Base-by-base conservation (phyloP, 2,329 filamentous ascomycete species). In the Fusarium aywerte region DNA sequence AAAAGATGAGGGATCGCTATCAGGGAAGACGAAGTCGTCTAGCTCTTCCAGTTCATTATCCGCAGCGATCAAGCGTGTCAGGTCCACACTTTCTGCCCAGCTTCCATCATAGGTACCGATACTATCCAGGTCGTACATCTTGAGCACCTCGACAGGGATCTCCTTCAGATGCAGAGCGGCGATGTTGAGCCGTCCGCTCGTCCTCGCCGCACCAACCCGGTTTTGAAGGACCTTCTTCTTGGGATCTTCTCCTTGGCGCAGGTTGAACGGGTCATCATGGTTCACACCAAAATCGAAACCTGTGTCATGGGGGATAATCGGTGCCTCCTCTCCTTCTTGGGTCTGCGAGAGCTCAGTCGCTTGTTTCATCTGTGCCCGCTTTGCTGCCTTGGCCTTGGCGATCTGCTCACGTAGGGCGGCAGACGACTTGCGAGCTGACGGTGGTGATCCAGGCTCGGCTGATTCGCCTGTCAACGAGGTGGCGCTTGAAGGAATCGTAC, bases 81-180 rank as follows among this genome's bases (percentile, higher is more conserved):
- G 80, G 74, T 98, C 95, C 12, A 98, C 92, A 60, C 91, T 90
- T 77, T 98, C 95, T 3, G 93, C 93, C 96, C 96, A 98, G 32
- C 90, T 88, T 12, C 89, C 86, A 33, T 85, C 87, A 21, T 85
- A 81, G 13, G 82, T 83, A 35, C 90, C 87, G 55, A 89, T 84
- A 2, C 86, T 84, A 52, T 93, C 89, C 18, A 92, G 83, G 71
- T 93, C 91, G 76, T 97, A 98, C 94, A 98, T 98, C 54, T 89
- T 88, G 79, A 97, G 81, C 0, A 98, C 91, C 74, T 96, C 92
- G 2, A 86, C 79, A 0, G 96, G 96, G 5, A 99, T 91, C 58
- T 90, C 85, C 62, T 89, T 91, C 36, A 99, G 78, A 2, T 89
- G 87, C 83, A 98, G 86, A 0, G 92, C 93, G 1, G 94, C 90